Evolutionary conservation across 352 stramenopile species (phyloP), one percentile per base, ranked within the genome.

Genomic region (Halophytophthora polymorphica): DNA sequence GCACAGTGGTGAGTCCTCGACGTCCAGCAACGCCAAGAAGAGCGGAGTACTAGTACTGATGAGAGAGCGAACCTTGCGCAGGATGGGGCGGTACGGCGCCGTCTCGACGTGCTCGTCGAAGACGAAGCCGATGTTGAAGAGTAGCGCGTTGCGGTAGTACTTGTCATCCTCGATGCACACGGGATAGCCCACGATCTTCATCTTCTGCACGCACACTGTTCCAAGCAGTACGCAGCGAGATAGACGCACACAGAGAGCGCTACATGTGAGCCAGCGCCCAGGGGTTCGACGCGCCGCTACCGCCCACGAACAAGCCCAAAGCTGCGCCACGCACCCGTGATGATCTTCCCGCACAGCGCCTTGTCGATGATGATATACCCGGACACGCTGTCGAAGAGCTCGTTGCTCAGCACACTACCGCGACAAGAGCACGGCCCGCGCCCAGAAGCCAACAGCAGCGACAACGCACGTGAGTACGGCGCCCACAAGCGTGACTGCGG

Each of bases 121-220:
- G 25, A 96, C 84, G 66, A 96, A 96, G 39, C 83, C 82, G 46
- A 96, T 90, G 57, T 95, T 96, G 60, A 95, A 96, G 17, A 93
- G 71, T 48, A 96, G 70, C 34, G 83, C 78, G 31, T 94, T 94
- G 50, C 87, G 85, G 45, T 92, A 69, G 66, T 96, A 96, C 63
- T 96, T 95, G 71, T 92, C 80, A 53, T 93, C 84, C 52, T 93
- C 83, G 25, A 95, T 95, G 58, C 78, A 95, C 21, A 95, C 78
- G 0, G 84, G 84, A 41, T 92, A 95, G 29, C 84, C 83, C 13
- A 95, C 80, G 46, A 95, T 92, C 65, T 89, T 92, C 61, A 89
- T 79, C 41, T 86, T 58, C 56, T 87, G 82, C 14, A 83, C 80
- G 37, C 68, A 80, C 25, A 95, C 80, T 88, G 23, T 2, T 10